A percentile compares a stretch with the other conserved stretches of the same genome.
Evolutionary conservation across 2,329 filamentous ascomycete genomes (phyloP).

Genomic region (Dryadomyces sulphureus): DNA sequence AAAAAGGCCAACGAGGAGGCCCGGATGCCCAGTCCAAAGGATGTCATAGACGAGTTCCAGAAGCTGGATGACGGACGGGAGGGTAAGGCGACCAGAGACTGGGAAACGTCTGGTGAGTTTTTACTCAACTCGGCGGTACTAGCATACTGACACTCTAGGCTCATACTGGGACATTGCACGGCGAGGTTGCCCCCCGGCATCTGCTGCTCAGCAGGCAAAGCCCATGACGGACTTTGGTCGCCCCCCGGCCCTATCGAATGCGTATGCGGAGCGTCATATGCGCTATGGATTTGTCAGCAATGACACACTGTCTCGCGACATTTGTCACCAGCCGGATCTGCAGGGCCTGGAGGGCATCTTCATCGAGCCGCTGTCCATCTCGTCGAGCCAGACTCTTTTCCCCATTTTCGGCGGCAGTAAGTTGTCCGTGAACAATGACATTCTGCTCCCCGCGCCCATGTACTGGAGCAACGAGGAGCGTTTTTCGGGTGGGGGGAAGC

Average conservation of each 20-base stretch:
- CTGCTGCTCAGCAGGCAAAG: constrained; percentile 36
- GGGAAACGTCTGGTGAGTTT: constrained; percentile 30
- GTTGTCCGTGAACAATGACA: constrained; percentile 54
- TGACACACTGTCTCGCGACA: constrained; percentile 42
- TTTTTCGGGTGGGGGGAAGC: constrained; percentile 41
- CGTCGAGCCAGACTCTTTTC: constrained; percentile 41
- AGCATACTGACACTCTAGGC: not conserved
- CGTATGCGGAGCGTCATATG: constrained; percentile 31
- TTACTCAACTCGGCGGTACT: constrained; percentile 12
- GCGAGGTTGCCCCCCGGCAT: constrained; percentile 47
- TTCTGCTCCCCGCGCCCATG: constrained; percentile 54
- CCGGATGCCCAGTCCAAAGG: not conserved
- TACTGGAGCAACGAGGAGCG: constrained; percentile 50
- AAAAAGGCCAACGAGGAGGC: constrained; percentile 33
- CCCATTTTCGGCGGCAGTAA: constrained; percentile 58
- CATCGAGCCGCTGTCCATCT: constrained; percentile 42
- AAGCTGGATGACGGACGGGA: constrained; percentile 19
- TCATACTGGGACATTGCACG: constrained; percentile 42
- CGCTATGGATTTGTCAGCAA: constrained; percentile 46
- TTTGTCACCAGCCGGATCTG: constrained; percentile 52
- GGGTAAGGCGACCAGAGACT: constrained; percentile 23
- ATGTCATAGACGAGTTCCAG: constrained; percentile 29
- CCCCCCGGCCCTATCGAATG: constrained; percentile 28
- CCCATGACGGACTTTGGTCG: constrained; percentile 28
- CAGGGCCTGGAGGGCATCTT: constrained; percentile 50